Conservation (phyloP, 1,284 basidiomycete species). For the Trametes hirsuta region DNA sequence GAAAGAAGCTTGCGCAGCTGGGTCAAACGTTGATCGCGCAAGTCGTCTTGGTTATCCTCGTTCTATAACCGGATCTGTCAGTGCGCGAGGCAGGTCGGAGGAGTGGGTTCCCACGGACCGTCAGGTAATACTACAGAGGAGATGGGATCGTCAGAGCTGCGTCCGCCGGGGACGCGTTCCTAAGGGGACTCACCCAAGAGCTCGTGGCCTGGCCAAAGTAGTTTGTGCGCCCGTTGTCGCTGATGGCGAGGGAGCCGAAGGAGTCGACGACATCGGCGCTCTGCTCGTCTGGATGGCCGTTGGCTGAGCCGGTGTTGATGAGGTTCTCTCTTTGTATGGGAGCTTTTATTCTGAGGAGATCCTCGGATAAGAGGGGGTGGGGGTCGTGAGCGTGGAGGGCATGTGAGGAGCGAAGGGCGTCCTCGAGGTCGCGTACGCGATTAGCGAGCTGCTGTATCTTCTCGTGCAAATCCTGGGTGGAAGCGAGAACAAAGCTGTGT, state of each 20-base stretch:
- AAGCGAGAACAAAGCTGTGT: constrained; percentile 75
- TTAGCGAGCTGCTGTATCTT: constrained; percentile 76
- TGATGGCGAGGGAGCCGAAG: constrained; percentile 75
- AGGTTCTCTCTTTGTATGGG: constrained; percentile 66
- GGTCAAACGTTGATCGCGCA: constrained; percentile 48
- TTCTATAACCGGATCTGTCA: constrained; percentile 44
- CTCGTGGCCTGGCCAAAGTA: constrained; percentile 77
- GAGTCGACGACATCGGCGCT: constrained; percentile 76
- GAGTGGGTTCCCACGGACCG: constrained; percentile 45
- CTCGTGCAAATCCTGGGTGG: constrained; percentile 81
- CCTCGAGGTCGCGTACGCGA: constrained; percentile 79
- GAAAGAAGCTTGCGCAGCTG: constrained; percentile 60
- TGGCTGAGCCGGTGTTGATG: constrained; percentile 23
- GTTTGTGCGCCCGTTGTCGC: constrained; percentile 66
- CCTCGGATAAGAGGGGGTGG: constrained; percentile 70
- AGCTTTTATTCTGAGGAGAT: constrained; percentile 70
- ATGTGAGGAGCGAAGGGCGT: constrained; percentile 65
- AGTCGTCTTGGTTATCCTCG: constrained; percentile 59
- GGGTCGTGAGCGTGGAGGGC: constrained; percentile 57
- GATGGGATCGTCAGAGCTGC: not conserved
- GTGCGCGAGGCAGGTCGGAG: constrained; percentile 6
- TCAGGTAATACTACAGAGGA: constrained; percentile 65
- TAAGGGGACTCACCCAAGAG: constrained; percentile 61
- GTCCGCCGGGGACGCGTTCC: not conserved
- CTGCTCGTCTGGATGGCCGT: constrained; percentile 46